Conservation (phyloP, 352 stramenopile genomes). For the Thraustochytrium sp. region DNA sequence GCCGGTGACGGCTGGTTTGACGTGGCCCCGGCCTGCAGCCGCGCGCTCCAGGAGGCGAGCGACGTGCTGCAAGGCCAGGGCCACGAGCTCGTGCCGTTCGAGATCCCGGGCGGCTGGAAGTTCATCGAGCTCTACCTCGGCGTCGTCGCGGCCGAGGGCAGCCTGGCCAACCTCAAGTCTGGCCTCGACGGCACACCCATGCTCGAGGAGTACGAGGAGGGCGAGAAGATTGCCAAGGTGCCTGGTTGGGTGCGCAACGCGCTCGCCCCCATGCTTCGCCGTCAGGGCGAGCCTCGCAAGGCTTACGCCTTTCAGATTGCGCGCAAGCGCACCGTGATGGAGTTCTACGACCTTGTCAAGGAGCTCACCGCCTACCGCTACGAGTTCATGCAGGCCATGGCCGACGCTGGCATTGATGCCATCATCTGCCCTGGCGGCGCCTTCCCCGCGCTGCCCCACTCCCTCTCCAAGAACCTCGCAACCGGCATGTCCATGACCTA, state of each 20-base stretch:
- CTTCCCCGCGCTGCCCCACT: conserved; percentile 36
- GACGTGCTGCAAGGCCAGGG: conserved; percentile 44
- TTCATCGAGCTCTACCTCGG: conserved; percentile 49
- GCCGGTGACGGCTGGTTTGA: conserved; percentile 51
- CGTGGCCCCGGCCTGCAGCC: conserved; percentile 33
- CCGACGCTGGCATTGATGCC: conserved; percentile 42
- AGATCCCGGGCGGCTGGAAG: conserved; percentile 22
- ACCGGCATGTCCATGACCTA: not conserved
- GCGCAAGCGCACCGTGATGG: not conserved
- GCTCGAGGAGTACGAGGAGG: conserved; percentile 41
- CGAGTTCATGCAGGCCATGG: conserved; percentile 43
- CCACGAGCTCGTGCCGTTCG: conserved; percentile 50
- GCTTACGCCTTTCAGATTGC: not conserved
- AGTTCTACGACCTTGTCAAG: not conserved
- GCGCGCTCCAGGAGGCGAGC: conserved; percentile 48
- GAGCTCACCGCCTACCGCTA: not conserved
- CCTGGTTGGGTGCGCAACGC: not conserved
- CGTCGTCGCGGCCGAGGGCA: conserved; percentile 49
- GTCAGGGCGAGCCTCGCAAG: not conserved
- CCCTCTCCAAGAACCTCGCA: not conserved
- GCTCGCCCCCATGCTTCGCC: not conserved
- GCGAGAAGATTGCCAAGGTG: conserved; percentile 32
- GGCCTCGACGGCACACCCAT: conserved; percentile 50
- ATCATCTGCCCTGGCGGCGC: conserved; percentile 5
- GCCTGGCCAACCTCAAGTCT: conserved; percentile 47